A percentile compares a stretch with the other conserved stretches of the same genome.
Conservation (phyloP, 371 early-diverging fungal genomes). For the Actinomortierella ambigua region DNA sequence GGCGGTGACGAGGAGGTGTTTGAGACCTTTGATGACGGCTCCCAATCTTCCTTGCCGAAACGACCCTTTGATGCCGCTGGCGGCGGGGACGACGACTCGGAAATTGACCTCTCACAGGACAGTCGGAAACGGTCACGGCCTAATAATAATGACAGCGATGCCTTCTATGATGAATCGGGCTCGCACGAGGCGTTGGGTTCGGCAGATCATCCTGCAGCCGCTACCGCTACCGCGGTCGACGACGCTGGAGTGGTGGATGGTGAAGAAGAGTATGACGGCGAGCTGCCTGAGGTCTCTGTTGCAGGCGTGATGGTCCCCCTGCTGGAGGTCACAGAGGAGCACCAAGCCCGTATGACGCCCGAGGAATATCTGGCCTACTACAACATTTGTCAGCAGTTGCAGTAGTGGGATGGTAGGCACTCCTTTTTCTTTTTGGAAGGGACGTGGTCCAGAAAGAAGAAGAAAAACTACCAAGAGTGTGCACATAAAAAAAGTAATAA, state of each 20-base stretch:
- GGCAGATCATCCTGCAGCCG: too few relatives aligned
- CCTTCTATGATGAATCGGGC: too few relatives aligned
- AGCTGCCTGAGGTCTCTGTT: slow-evolving; percentile 23
- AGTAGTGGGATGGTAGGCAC: not conserved
- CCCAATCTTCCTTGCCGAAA: not conserved
- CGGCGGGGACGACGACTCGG: slow-evolving; percentile 8
- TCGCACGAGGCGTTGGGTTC: too few relatives aligned
- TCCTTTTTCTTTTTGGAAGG: too few relatives aligned
- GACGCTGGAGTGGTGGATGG: slow-evolving; percentile 11
- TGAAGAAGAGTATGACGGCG: slow-evolving; percentile 39
- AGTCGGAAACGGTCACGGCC: too few relatives aligned
- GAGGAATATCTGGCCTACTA: slow-evolving; percentile 57
- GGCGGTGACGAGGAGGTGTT: slow-evolving; percentile 46
- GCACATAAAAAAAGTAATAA: too few relatives aligned
- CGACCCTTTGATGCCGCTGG: slow-evolving; percentile 20
- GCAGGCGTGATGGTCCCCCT: slow-evolving; percentile 56
- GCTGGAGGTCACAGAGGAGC: slow-evolving; percentile 62
- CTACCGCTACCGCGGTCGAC: too few relatives aligned
- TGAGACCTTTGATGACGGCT: slow-evolving; percentile 14
- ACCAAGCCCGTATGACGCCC: slow-evolving; percentile 61
- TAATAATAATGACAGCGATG: too few relatives aligned
- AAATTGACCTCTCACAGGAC: too few relatives aligned
- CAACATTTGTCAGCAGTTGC: slow-evolving; percentile 20
- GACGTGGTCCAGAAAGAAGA: too few relatives aligned
- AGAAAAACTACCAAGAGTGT: too few relatives aligned